phyloP scores from a whole-genome alignment of 306 rosid genomes.

The Cucurbita moschata region DNA sequence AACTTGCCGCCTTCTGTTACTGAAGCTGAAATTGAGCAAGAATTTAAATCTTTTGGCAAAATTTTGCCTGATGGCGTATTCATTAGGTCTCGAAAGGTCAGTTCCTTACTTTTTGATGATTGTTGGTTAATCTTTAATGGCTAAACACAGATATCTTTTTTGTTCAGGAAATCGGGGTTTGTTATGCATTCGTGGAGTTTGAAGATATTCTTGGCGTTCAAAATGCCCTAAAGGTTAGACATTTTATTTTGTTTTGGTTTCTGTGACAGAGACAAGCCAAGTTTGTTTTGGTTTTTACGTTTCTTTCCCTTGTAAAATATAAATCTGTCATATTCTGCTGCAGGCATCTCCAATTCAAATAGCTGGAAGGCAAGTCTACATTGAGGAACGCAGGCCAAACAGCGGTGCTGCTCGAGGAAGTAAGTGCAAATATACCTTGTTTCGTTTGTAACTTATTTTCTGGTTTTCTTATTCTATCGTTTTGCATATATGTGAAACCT shows the following conservation, averaged over 20 bases:
- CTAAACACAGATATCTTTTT: constrained; percentile 15
- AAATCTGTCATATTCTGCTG: background rate
- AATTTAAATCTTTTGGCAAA: constrained; percentile 67
- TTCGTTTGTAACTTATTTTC: no score
- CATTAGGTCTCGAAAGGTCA: constrained; percentile 67
- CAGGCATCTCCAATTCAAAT: constrained; percentile 89
- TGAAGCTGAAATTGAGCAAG: constrained; percentile 65
- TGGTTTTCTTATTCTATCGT: background rate
- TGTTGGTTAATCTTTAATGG: background rate
- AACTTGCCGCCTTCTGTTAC: constrained; percentile 73
- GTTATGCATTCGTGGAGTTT: constrained; percentile 92
- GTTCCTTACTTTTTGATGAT: background rate
- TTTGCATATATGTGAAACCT: background rate
- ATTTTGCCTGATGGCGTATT: constrained; percentile 77
- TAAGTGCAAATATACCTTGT: constrained; percentile 14
- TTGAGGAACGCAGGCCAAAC: constrained; percentile 89
- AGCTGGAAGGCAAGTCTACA: constrained; percentile 81
- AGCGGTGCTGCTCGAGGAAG: constrained; percentile 63
- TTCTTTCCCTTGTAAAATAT: background rate
- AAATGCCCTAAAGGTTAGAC: constrained; percentile 68
- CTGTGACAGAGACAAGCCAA: background rate
- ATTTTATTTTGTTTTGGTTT: background rate
- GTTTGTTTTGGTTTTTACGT: background rate
- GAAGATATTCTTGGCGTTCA: constrained; percentile 77
- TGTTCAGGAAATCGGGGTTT: constrained; percentile 86